Base-by-base conservation (phyloP, 352 stramenopile species). In the Phytophthora citrophthora region DNA sequence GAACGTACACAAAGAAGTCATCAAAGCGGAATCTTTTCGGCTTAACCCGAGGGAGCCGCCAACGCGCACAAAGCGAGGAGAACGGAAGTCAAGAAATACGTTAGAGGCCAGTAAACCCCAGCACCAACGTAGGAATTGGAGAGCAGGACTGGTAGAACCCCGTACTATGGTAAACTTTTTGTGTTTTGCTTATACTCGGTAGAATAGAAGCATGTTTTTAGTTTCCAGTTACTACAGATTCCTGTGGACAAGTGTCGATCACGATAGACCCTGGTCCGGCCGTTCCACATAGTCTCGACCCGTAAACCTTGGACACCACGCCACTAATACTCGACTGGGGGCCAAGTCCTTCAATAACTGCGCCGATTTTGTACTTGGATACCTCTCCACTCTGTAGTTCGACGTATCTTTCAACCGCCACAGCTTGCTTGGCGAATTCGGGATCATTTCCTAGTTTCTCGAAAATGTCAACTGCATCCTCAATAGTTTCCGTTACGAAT, bases 311-410 rank as follows among this genome's bases (percentile, higher is more conserved):
- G 43, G 75, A 71, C n/a, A 93, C 70, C 4, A 89, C 52, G 6
- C 82, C 86, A 8, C 62, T 78, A 13, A 95, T 68, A 45, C 89
- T 77, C 4, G 73, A 74, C 41, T 89, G 66, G 1, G 74, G 62
- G 0, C 81, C 84, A 2, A 92, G 75, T 49, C 64, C 69, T 31
- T 82, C 50, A 20, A 95, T 74, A 39, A 66, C 59, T 54, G 90
- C 80, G 0, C 83, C 81, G 43, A 93, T 34, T 15, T 46, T 61
- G 75, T 95, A 92, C 68, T 95, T 95, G 63, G 75, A 74, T 11
- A 93, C 84, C 8, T 95, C 84, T 54, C 79, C 91, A 67, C 83
- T 93, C 39, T 86, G 76, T 4, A 94, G 56, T 70, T 93, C 86
- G n/a, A 94, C 74, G 27, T 90, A 91, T 15, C 80, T 74, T 34